These are phyloP conservation scores for Globisporangium takayamanum DNA, from an alignment of 352 stramenopile species.

Conservation along the genomic window DNA sequence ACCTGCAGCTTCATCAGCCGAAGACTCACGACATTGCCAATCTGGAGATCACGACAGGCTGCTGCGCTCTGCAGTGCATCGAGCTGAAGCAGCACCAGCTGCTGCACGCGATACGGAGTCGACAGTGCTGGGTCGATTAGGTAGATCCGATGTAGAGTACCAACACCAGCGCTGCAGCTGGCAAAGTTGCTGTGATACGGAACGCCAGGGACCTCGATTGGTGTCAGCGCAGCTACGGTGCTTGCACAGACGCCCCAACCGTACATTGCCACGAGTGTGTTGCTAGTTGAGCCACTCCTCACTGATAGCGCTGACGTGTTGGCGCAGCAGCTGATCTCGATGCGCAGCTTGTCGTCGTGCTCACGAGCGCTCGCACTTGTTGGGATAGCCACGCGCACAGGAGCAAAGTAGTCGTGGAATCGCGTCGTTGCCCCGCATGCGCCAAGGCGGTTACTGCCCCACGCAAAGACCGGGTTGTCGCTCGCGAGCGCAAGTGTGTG, in stretches of 20 bases:
- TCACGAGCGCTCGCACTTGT: background rate
- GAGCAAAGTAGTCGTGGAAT: slow-evolving; percentile 37
- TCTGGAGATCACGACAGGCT: background rate
- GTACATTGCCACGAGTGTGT: slow-evolving; percentile 11
- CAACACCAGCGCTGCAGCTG: slow-evolving; percentile 6
- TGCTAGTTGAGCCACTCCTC: background rate
- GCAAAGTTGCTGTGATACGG: background rate
- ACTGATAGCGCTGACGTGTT: slow-evolving; percentile 18
- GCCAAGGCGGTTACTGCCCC: slow-evolving; percentile 33
- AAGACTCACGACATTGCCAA: background rate
- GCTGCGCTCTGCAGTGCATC: background rate
- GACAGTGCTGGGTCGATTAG: background rate
- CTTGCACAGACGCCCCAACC: slow-evolving; percentile 21
- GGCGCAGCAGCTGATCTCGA: slow-evolving; percentile 17
- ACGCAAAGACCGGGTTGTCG: slow-evolving; percentile 22
- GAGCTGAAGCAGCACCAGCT: background rate
- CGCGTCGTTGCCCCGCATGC: slow-evolving; percentile 35
- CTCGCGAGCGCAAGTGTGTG: slow-evolving; percentile 25
- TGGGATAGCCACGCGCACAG: slow-evolving; percentile 26
- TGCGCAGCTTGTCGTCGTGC: background rate
- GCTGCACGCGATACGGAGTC: background rate
- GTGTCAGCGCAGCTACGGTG: background rate
- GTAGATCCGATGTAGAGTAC: slow-evolving; percentile 6
- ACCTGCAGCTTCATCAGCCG: background rate
- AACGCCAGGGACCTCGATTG: slow-evolving; percentile 5